These are phyloP conservation scores for Verticillium zaregamsianum DNA, from an alignment of 2,329 filamentous ascomycete genomes.

Conservation along the genomic window DNA sequence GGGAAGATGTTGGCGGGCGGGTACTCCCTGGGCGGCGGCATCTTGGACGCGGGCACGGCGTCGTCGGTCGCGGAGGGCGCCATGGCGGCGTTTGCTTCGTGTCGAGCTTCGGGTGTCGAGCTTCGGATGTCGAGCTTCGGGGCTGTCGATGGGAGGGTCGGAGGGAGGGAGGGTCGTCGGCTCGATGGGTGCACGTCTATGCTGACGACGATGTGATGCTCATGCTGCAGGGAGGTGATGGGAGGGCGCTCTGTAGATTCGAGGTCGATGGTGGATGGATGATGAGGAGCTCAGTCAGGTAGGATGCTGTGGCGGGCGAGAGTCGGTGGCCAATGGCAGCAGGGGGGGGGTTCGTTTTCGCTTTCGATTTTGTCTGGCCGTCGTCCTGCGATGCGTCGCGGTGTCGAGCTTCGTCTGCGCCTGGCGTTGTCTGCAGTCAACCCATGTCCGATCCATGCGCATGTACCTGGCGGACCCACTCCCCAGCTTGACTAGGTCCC, in stretches of 20 bases:
- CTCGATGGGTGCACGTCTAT: not conserved
- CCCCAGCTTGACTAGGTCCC: no score
- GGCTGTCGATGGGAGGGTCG: not conserved
- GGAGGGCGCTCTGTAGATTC: not conserved
- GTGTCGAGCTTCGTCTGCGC: not conserved
- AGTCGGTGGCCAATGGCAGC: not conserved
- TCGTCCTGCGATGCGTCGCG: not conserved
- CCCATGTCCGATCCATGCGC: not conserved
- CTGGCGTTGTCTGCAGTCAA: not conserved
- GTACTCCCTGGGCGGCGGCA: conserved; percentile 40
- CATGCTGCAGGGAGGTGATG: not conserved
- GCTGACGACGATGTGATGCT: not conserved
- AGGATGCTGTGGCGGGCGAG: not conserved
- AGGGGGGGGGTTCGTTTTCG: not conserved
- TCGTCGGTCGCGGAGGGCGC: conserved; percentile 50
- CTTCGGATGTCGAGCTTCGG: not conserved
- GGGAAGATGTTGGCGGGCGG: conserved; percentile 54
- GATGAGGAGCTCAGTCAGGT: not conserved
- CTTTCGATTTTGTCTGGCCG: not conserved
- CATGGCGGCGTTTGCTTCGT: conserved; percentile 39
- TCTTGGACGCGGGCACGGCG: conserved; percentile 29
- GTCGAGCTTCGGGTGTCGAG: not conserved
- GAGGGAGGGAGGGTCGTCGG: not conserved
- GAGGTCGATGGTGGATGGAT: not conserved
- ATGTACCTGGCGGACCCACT: not conserved